These are phyloP conservation scores for Cyberlindnera bimundalis DNA, from an alignment of 805 yeast genomes.

Conservation along the genomic window DNA sequence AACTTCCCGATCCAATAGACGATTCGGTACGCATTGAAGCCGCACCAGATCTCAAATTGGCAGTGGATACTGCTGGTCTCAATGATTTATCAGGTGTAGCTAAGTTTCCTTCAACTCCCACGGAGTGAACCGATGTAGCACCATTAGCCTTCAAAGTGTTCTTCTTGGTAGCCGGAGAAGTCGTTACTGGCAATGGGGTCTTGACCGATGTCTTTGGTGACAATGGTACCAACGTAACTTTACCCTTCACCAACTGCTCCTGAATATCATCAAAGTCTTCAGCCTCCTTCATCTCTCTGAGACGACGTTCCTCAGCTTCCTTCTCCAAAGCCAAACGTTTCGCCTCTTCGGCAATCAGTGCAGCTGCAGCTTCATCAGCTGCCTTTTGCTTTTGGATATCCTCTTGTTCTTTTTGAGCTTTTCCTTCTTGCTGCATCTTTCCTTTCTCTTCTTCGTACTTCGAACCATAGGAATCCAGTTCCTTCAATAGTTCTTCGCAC, in stretches of 20 bases:
- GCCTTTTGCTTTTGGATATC: no score
- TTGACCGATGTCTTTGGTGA: neutral
- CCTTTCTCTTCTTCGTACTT: constrained; percentile 7
- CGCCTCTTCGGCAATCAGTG: no score
- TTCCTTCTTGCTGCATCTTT: neutral
- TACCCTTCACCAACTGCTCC: constrained; percentile 1
- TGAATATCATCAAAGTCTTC: constrained; percentile 1
- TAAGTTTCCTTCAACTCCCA: neutral
- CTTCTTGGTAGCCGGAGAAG: neutral
- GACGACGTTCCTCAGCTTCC: neutral
- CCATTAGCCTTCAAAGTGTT: neutral
- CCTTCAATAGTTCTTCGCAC: constrained; percentile 21
- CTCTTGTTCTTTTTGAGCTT: no score
- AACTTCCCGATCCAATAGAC: neutral
- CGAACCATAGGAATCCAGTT: constrained; percentile 13
- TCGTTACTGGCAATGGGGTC: no score
- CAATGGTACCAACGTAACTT: neutral
- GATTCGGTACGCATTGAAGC: neutral
- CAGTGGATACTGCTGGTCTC: neutral
- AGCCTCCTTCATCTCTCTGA: neutral
- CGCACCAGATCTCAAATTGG: neutral
- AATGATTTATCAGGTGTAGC: neutral
- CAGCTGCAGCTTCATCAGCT: no score
- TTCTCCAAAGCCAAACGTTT: neutral
- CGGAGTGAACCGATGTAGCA: constrained; percentile 1